Percentiles rank a stretch among this genome's conserved stretches.
phyloP scores from a whole-genome alignment of 345 rosid genomes.

The Arabis hirsuta region DNA sequence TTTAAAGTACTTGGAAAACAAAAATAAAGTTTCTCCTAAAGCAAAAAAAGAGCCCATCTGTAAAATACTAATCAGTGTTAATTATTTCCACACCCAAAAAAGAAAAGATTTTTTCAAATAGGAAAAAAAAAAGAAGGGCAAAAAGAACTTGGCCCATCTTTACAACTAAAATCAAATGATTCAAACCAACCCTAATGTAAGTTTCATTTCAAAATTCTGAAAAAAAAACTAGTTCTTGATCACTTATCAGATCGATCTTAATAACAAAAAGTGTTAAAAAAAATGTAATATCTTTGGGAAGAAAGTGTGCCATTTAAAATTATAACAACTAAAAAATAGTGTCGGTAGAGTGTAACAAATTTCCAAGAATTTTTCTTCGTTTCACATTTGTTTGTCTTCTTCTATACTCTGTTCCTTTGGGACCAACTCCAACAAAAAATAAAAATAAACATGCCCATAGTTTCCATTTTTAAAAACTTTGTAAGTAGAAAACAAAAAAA shows the following conservation, averaged over 20 bases:
- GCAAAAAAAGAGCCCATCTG: constrained; percentile 34
- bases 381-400: constrained; percentile 43
- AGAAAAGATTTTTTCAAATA: not conserved
- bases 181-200: no score
- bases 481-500: not conserved
- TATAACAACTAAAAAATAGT: constrained; percentile 40
- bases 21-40: constrained; percentile 4
- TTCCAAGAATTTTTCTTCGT: constrained; percentile 30
- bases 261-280: not conserved
- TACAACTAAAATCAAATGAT: no score
- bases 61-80: constrained; percentile 10
- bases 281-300: not conserved
- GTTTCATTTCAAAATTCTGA: not conserved
- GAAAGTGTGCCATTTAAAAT: constrained; percentile 16
- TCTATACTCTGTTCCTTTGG: constrained; percentile 32
- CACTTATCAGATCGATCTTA: constrained; percentile 2
- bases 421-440: constrained; percentile 7
- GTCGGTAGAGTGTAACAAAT: constrained; percentile 37
- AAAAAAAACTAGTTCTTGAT: not conserved
- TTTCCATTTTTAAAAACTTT: not conserved
- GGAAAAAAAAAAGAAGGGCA: not conserved
- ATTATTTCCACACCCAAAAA: not conserved
- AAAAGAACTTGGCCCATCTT: not conserved
- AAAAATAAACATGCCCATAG: constrained; percentile 2
- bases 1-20: not conserved